phyloP scores from a whole-genome alignment of 345 rosid genomes.

The Murraya koenigii region DNA sequence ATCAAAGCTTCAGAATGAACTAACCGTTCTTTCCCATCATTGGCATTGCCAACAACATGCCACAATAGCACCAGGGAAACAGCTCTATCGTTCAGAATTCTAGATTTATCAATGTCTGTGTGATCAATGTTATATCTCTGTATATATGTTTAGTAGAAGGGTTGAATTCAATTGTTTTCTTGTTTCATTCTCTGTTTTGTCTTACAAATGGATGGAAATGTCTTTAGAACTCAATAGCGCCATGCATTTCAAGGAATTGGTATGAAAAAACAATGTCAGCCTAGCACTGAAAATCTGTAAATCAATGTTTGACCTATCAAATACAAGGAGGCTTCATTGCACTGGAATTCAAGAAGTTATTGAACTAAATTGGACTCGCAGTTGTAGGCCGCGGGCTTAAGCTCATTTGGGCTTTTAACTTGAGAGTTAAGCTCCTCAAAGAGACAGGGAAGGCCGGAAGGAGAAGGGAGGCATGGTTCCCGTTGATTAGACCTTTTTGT shows the following conservation, averaged over 20 bases:
- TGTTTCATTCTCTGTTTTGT: background rate
- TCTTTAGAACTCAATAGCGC: background rate
- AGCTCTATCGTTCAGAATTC: background rate
- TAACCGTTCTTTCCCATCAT: constrained; percentile 4
- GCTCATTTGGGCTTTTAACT: no score
- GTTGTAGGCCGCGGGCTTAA: no score
- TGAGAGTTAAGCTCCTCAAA: no score
- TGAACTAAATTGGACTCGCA: no score
- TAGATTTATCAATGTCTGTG: background rate
- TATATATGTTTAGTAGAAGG: background rate
- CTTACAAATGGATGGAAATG: background rate
- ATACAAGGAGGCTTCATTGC: background rate
- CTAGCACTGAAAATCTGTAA: background rate
- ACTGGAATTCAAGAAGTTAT: no score
- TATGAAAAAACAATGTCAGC: background rate
- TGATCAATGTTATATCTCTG: background rate
- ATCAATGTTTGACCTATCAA: background rate
- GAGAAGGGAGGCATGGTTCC: no score
- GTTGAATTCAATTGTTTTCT: background rate
- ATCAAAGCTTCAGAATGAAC: background rate
- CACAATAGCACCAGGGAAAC: background rate
- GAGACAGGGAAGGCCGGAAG: no score
- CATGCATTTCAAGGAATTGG: no score
- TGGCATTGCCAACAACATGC: background rate
- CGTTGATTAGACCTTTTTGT: no score